Percentiles rank a stretch among this genome's conserved stretches.
Conservation (phyloP, 768 basidiomycete genomes). For the Gymnopilus dilepis region DNA sequence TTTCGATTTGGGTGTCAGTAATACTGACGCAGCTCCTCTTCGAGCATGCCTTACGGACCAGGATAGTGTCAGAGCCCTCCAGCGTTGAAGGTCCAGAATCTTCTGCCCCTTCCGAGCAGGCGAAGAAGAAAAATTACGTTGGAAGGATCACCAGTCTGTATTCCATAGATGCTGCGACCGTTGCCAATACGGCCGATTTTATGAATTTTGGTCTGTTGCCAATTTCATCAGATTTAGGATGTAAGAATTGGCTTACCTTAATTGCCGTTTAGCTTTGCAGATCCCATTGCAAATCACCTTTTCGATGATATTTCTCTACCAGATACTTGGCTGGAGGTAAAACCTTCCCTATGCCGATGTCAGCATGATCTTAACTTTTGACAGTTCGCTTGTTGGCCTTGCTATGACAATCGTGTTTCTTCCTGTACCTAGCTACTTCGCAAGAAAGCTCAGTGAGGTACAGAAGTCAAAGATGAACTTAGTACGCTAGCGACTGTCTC, state of each 20-base stretch:
- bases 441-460: conserved; percentile 46
- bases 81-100: neutral
- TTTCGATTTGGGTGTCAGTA: conserved; percentile 42
- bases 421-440: conserved; percentile 63
- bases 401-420: conserved; percentile 54
- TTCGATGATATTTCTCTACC: conserved; percentile 49
- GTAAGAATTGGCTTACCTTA: neutral
- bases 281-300: conserved; percentile 45
- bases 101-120: neutral
- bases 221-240: neutral
- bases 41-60: conserved; percentile 60
- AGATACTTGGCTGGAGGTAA: conserved; percentile 53
- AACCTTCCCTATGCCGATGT: neutral
- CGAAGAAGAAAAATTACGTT: neutral
- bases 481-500: neutral
- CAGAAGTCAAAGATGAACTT: conserved; percentile 53
- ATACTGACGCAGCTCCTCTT: conserved; percentile 48
- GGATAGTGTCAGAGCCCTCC: conserved; percentile 52
- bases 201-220: neutral
- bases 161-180: neutral
- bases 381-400: conserved; percentile 45
- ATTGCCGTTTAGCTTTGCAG: conserved; percentile 25
- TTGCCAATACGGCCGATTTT: neutral
- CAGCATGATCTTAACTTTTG: neutral
- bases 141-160: neutral